phyloP scores from a whole-genome alignment of 352 stramenopile species.

The Peronosclerospora sorghi region DNA sequence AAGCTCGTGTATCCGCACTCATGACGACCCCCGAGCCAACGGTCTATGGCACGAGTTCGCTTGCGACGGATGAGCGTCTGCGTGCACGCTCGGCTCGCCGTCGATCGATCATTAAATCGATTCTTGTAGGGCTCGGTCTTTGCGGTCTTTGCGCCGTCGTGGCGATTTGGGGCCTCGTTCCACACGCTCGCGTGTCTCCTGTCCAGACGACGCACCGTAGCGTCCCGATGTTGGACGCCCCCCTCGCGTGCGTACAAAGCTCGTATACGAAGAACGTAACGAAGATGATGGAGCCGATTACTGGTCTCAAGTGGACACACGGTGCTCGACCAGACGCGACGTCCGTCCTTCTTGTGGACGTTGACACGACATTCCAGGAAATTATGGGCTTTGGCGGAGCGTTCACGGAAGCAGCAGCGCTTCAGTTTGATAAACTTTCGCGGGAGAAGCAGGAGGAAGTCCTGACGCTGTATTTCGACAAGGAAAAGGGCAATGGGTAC shows the following conservation, averaged over 20 bases:
- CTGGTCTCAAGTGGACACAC: slow-evolving; percentile 33
- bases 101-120: slow-evolving; percentile 17
- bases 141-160: background rate
- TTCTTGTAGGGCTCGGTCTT: slow-evolving; percentile 6
- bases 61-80: slow-evolving; percentile 18
- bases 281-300: slow-evolving; percentile 56
- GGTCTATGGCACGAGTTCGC: slow-evolving; percentile 35
- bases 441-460: slow-evolving; percentile 70
- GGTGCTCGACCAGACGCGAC: background rate
- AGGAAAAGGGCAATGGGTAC: slow-evolving; percentile 70
- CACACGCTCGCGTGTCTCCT: slow-evolving; percentile 1
- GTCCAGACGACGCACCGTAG: slow-evolving; percentile 1
- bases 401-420: slow-evolving; percentile 86
- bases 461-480: slow-evolving; percentile 82
- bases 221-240: slow-evolving; percentile 1
- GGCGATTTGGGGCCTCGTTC: slow-evolving; percentile 1
- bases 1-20: no score
- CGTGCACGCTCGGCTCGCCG: slow-evolving; percentile 6
- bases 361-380: slow-evolving; percentile 46
- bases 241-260: slow-evolving; percentile 51
- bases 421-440: slow-evolving; percentile 82
- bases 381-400: slow-evolving; percentile 86
- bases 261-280: slow-evolving; percentile 43
- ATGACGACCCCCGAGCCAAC: slow-evolving; percentile 16
- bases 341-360: slow-evolving; percentile 47